phyloP scores from a whole-genome alignment of 2,329 filamentous ascomycete genomes.

The Colletotrichum karsti region DNA sequence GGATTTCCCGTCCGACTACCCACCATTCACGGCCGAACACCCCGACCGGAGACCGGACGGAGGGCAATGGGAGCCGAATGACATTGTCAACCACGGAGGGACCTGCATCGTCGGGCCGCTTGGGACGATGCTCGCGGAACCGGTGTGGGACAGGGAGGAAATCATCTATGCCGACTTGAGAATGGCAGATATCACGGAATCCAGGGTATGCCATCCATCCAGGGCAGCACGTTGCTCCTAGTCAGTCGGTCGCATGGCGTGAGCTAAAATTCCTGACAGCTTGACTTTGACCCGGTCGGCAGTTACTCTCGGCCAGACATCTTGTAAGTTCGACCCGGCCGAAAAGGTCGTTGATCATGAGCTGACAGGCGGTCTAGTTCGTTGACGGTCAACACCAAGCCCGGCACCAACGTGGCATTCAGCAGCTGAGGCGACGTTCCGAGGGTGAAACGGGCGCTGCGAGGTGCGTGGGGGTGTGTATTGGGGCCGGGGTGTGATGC shows the following conservation, averaged over 20 bases:
- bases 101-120: conserved; percentile 50
- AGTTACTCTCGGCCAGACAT: conserved; percentile 50
- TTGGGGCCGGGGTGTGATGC: neutral
- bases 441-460: neutral
- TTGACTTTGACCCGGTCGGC: conserved; percentile 51
- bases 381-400: conserved; percentile 41
- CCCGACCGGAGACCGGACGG: conserved; percentile 48
- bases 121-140: conserved; percentile 45
- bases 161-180: conserved; percentile 47
- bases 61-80: conserved; percentile 42
- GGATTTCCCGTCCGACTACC: conserved; percentile 50
- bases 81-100: conserved; percentile 48
- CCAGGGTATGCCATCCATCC: conserved; percentile 38
- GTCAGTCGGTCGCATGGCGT: neutral
- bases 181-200: conserved; percentile 43
- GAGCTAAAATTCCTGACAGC: conserved; percentile 34
- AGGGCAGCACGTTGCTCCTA: neutral
- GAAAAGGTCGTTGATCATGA: neutral
- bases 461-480: neutral
- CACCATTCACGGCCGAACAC: conserved; percentile 46
- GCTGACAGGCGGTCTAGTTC: conserved; percentile 24
- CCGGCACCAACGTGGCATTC: conserved; percentile 39
- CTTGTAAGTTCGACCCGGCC: conserved; percentile 41
- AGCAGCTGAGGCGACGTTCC: conserved; percentile 14
- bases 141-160: conserved; percentile 48